phyloP scores from a whole-genome alignment of 2,329 filamentous ascomycete genomes.

The Salinomyces thailandicus region DNA sequence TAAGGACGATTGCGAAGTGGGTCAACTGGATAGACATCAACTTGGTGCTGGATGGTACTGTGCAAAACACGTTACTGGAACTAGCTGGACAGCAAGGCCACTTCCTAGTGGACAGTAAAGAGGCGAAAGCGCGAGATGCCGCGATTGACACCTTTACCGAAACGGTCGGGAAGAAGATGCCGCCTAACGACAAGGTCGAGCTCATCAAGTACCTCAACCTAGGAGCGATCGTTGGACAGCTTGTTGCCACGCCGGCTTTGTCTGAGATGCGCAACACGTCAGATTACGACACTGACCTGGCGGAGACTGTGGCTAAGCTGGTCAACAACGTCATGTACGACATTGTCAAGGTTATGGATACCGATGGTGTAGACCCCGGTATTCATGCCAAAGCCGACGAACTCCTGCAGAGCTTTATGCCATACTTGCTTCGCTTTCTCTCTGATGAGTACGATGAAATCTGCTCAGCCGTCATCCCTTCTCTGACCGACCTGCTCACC shows the following conservation, averaged over 20 bases:
- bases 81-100: conserved; percentile 65
- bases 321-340: conserved; percentile 85
- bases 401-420: conserved; percentile 72
- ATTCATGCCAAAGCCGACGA: conserved; percentile 67
- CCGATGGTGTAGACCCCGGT: conserved; percentile 49
- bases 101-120: conserved; percentile 44
- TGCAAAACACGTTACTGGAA: conserved; percentile 75
- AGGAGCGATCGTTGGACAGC: conserved; percentile 70
- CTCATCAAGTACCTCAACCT: conserved; percentile 88
- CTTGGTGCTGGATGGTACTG: conserved; percentile 78
- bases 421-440: conserved; percentile 85
- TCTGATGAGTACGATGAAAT: conserved; percentile 97
- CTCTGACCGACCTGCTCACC: conserved; percentile 81
- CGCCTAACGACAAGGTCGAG: conserved; percentile 80
- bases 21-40: conserved; percentile 98
- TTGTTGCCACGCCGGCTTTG: conserved; percentile 73
- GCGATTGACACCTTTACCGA: conserved; percentile 93
- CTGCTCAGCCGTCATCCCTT: conserved; percentile 89
- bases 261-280: conserved; percentile 68
- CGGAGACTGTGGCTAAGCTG: conserved; percentile 87
- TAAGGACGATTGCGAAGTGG: conserved; percentile 92
- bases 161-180: conserved; percentile 98
- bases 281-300: conserved; percentile 89
- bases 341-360: conserved; percentile 76
- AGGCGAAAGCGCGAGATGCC: conserved; percentile 73